Evolutionary conservation across 129 eudicot species (phyloP).

Genomic region (Helianthus tuberosus): DNA sequence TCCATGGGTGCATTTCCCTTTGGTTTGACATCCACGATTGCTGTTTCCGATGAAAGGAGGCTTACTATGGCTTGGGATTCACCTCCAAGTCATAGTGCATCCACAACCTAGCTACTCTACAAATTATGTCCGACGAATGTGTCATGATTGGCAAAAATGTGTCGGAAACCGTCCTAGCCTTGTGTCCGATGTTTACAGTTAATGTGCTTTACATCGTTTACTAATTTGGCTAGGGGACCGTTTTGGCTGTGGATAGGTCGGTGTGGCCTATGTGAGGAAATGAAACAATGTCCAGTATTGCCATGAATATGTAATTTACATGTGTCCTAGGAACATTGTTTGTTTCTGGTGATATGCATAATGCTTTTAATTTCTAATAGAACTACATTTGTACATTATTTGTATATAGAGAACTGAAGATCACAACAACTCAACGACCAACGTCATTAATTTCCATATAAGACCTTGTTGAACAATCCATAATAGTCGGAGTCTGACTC

Average conservation of each 20-base stretch:
- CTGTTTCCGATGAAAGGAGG: conserved; percentile 43
- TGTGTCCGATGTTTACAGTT: not conserved
- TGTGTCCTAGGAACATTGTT: conserved; percentile 10
- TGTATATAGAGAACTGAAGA: not conserved
- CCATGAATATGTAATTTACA: conserved; percentile 3
- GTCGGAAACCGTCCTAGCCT: not conserved
- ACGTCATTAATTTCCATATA: no score
- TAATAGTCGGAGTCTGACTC: no score
- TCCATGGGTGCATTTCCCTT: conserved; percentile 55
- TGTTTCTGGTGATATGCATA: conserved; percentile 10
- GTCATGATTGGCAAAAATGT: conserved; percentile 26
- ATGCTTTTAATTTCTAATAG: not conserved
- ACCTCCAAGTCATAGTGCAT: conserved; percentile 65
- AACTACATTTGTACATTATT: not conserved
- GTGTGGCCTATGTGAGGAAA: not conserved
- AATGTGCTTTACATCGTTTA: conserved; percentile 2
- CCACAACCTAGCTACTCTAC: conserved; percentile 60
- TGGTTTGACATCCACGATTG: conserved; percentile 40
- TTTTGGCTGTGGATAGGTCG: no score
- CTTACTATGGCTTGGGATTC: conserved; percentile 67
- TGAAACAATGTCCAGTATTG: not conserved
- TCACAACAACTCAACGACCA: no score
- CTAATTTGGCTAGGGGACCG: not conserved
- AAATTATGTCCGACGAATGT: conserved; percentile 27
- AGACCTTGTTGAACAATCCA: no score